Percentiles rank a stretch among this genome's conserved stretches.
These are phyloP conservation scores for Micromonas pusilla DNA, from an alignment of 139 green algal genomes.

Conservation along the genomic window DNA sequence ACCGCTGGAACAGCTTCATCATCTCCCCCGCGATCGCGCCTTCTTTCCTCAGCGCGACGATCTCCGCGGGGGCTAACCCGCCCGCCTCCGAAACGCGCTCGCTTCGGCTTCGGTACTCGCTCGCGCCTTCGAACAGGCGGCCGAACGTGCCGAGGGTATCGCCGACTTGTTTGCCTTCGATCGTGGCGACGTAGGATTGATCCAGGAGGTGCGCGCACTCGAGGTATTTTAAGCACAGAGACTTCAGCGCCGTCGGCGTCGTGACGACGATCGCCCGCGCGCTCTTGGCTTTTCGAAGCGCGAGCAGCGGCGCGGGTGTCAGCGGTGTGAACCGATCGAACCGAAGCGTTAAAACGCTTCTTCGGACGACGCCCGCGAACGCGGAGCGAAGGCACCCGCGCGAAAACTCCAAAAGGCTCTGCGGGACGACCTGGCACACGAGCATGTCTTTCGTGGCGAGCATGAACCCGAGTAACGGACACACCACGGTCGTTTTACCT, in stretches of 20 bases:
- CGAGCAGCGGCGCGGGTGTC: background rate
- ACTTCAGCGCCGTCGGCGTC: constrained; percentile 25
- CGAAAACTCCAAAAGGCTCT: constrained; percentile 30
- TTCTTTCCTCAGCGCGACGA: background rate
- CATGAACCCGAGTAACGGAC: constrained; percentile 32
- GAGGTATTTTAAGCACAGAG: constrained; percentile 23
- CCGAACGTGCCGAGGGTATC: background rate
- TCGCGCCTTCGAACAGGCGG: background rate
- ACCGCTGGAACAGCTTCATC: constrained; percentile 26
- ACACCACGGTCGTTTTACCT: constrained; percentile 40
- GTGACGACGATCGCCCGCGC: constrained; percentile 6
- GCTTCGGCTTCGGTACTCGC: background rate
- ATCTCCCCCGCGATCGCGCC: constrained; percentile 6
- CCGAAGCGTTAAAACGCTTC: constrained; percentile 29
- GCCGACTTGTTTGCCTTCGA: background rate
- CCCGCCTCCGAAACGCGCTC: constrained; percentile 21
- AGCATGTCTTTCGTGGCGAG: constrained; percentile 21
- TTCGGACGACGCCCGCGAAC: constrained; percentile 29
- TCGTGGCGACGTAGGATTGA: background rate
- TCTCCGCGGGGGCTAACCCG: background rate
- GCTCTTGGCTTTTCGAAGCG: constrained; percentile 23
- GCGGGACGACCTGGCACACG: constrained; percentile 27
- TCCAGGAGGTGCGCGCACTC: constrained; percentile 24
- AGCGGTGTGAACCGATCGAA: constrained; percentile 31
- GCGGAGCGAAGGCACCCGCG: constrained; percentile 20